Base-by-base conservation (phyloP, 352 stramenopile genomes). In the Pythium insidiosum region DNA sequence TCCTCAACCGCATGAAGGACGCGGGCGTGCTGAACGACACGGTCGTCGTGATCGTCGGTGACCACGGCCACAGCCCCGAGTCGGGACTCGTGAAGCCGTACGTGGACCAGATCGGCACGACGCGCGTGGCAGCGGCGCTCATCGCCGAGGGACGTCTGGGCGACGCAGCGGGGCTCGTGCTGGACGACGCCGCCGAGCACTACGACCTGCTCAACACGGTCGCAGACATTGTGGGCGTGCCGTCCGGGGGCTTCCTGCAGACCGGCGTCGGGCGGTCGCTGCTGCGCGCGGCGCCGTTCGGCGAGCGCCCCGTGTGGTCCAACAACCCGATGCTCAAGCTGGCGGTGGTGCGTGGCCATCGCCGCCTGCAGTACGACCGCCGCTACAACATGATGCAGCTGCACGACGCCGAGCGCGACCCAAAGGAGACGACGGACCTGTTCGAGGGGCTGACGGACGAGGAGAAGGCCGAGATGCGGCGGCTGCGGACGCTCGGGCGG, bases 241-340 rank as follows among this genome's bases (percentile, higher is more conserved):
- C 53, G 0, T 9, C 18, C 1, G 47, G 38, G 3, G 53, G 53
- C 16, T 61, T 61, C 21, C 24, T 53, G 0, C 53, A 61, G 47
- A 53, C 53, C 1, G 31, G 53, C 25, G 47, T 61, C 22, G 53
- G 53, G 1, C 53, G 53, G 3, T 61, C 53, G 6, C 65, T 82
- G 62, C 61, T 67, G 33, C 58, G 66, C 21, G 44, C 54, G 3
- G 23, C 53, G 9, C 36, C 49, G 2, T 65, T 63, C 38, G 54
- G 58, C 2, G 44, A 68, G 39, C 56, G 53, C 16, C 30, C 61
- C 5, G 60, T 73, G 15, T 70, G 50, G 53, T 68, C 51, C 43
- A 78, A 78, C 58, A 78, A 78, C 20, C 63, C 66, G 7, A 47
- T 50, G 12, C 45, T 47, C 2, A 65, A 74, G 34, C 61, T 70